Base-by-base conservation (phyloP, 768 basidiomycete genomes). In the Hebeloma cylindrosporum region DNA sequence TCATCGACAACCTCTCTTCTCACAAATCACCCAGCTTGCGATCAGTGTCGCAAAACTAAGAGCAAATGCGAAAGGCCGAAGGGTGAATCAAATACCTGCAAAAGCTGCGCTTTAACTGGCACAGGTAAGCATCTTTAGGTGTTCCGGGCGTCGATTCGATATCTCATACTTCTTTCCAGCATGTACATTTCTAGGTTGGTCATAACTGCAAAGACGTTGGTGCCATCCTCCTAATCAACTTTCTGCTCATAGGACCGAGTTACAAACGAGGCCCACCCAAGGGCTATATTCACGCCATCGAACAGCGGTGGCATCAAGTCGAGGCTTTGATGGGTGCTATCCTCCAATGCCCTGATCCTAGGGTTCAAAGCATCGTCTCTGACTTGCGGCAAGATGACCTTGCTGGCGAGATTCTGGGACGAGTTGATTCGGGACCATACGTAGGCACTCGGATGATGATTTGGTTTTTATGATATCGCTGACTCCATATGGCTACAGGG, bases 251-350 rank as follows among this genome's bases (percentile, higher is more conserved):
- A 88, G 87, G 83, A 33, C 85, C 85, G 0, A 87, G 83, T 58
- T 85, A 84, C 62, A 87, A 86, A 59, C 83, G 90, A 7, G 91
- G 90, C 7, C 87, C 87, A 7, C 88, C 88, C 5, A 90, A 90
- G 59, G 92, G 92, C 14, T 94, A 94, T 61, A 93, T 94, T 38
- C 88, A 93, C 61, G 91, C 91, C 28, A 92, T 94, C 40, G 92
- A 94, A 67, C 86, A 88, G 47, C 68, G 91, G 56, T 87, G 92
- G 82, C 92, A 94, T 56, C 88, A 93, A 60, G 87, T 93, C 55
- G 93, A 94, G 64, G 87, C 90, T 9, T 68, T 94, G n/a, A 73
- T 94, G 4, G 92, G 89, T 26, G 83, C 85, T 9, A 73, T 94
- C 40, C 72, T 93, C 38, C 79, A 85, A 54, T 87, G 85, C 46